Conservation (phyloP, 768 basidiomycete species). For the Lentinula detonsa region DNA sequence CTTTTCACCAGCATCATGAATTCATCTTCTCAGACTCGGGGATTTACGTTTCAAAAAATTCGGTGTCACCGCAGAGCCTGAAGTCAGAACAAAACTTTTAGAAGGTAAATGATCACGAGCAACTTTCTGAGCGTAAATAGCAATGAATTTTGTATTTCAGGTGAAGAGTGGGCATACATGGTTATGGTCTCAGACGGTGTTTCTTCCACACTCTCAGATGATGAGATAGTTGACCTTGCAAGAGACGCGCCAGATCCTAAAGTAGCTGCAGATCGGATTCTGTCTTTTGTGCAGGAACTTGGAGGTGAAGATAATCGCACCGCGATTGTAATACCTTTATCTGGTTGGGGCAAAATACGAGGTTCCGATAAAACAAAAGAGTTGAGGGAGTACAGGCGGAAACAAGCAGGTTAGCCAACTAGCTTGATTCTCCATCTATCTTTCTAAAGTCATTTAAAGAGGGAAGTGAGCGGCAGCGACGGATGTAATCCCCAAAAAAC, state of each 20-base stretch:
- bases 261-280: slow-evolving; percentile 74
- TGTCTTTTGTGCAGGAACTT: slow-evolving; percentile 83
- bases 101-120: slow-evolving; percentile 44
- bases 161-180: slow-evolving; percentile 79
- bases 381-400: slow-evolving; percentile 72
- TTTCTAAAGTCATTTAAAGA: slow-evolving; percentile 26
- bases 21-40: slow-evolving; percentile 53
- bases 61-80: slow-evolving; percentile 91
- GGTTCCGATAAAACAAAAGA: slow-evolving; percentile 81
- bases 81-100: slow-evolving; percentile 70
- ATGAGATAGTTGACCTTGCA: slow-evolving; percentile 90
- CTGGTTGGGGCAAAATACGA: slow-evolving; percentile 81
- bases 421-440: background rate
- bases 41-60: slow-evolving; percentile 86
- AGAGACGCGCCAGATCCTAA: slow-evolving; percentile 66
- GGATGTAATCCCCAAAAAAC: slow-evolving; percentile 40
- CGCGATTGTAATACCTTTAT: slow-evolving; percentile 83
- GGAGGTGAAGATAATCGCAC: slow-evolving; percentile 91
- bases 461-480: slow-evolving; percentile 60
- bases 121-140: background rate
- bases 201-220: slow-evolving; percentile 85
- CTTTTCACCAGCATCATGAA: background rate
- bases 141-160: slow-evolving; percentile 28
- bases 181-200: slow-evolving; percentile 92
- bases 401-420: slow-evolving; percentile 37